phyloP scores from a whole-genome alignment of 805 yeast genomes.

The Wickerhamomyces bisporus region DNA sequence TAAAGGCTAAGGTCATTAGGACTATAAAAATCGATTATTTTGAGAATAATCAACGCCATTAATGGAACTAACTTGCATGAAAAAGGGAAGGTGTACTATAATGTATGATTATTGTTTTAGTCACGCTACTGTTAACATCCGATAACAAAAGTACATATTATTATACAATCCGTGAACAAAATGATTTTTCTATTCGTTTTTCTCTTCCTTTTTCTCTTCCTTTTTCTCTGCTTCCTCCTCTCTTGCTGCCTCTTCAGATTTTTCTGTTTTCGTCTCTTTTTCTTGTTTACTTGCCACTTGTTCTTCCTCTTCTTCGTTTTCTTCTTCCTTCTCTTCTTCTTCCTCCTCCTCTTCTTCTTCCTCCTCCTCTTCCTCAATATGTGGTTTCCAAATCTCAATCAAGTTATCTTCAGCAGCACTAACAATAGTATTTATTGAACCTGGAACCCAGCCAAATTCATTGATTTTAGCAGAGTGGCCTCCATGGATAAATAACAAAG shows the following conservation, averaged over 20 bases:
- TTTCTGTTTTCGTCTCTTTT: too few relatives aligned
- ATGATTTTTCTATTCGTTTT: too few relatives aligned
- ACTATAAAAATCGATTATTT: conserved; percentile 33
- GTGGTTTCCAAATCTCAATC: conserved; percentile 65
- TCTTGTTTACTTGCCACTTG: conserved; percentile 1
- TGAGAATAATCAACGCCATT: conserved; percentile 17
- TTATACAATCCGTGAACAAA: too few relatives aligned
- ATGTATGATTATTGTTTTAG: too few relatives aligned
- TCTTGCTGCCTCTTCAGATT: too few relatives aligned
- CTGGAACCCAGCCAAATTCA: conserved; percentile 66
- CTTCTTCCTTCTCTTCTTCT: conserved; percentile 12
- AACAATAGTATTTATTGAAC: conserved; percentile 50
- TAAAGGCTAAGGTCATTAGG: conserved; percentile 28
- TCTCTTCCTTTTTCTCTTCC: too few relatives aligned
- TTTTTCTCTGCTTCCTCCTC: too few relatives aligned
- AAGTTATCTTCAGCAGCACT: conserved; percentile 73
- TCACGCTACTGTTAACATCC: too few relatives aligned
- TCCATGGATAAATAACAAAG: conserved; percentile 75
- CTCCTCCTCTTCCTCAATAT: conserved; percentile 32
- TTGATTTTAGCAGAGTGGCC: conserved; percentile 74
- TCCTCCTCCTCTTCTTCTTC: conserved; percentile 33
- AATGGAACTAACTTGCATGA: neutral
- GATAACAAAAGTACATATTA: too few relatives aligned
- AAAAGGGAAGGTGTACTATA: too few relatives aligned
- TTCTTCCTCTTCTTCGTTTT: conserved; percentile 4